Base-by-base conservation (phyloP, 352 stramenopile genomes). In the Phytophthora sp. region DNA sequence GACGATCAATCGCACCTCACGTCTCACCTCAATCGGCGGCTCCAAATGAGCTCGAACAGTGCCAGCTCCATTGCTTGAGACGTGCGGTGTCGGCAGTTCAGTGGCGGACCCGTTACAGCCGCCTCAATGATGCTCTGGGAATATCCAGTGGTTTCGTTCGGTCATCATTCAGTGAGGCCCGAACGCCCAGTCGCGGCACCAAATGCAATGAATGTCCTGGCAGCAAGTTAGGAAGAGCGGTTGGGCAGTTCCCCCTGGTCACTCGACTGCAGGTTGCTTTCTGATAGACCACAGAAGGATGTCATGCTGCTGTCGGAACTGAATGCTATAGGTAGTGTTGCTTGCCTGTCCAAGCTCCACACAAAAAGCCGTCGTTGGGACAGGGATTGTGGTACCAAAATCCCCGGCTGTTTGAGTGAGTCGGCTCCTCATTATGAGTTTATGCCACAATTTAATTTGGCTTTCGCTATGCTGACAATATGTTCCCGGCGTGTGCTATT, bases 101-200 rank as follows among this genome's bases (percentile, higher is more conserved):
- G n/a, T n/a, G n/a, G n/a, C n/a, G n/a, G n/a, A n/a, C n/a, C n/a
- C n/a, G 31, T 57, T 67, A 62, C 50, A 50, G n/a, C 39, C 7
- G 9, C 39, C 7, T n/a, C 16, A 57, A 51, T 66, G 47, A 57
- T 63, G 33, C 49, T 33, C 26, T 23, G n/a, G 59, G 55, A 74
- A 57, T 61, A 74, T 71, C 54, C 61, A 74, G 66, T 68, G 26
- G 54, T 61, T 70, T 63, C 44, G 64, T 54, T 68, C 41, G 50
- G 24, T 73, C 52, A 59, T 50, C 38, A 39, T n/a, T n/a, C n/a
- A n/a, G n/a, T n/a, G n/a, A 59, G 38, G 16, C 13, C n/a, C 13
- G n/a, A 59, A 52, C 51, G 51, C 33, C 50, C 6, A 35, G 50
- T 64, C 44, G 52, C 44, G 52, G 39, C 41, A 44, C 39, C 47